These are phyloP conservation scores for Podosphaera fusca DNA, from an alignment of 2,329 filamentous ascomycete species.

Conservation along the genomic window DNA sequence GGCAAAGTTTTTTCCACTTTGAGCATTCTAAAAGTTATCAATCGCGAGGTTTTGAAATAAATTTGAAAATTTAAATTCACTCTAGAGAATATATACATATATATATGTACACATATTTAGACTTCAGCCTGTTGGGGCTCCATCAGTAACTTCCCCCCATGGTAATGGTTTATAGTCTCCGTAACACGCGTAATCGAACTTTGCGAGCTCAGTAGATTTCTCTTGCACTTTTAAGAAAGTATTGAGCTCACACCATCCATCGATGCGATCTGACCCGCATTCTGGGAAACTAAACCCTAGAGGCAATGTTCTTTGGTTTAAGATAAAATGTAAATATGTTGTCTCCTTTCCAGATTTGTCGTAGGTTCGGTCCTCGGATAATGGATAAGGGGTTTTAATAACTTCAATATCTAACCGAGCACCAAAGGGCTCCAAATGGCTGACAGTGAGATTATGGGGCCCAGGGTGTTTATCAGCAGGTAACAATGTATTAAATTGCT, in stretches of 20 bases:
- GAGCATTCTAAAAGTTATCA: too few relatives aligned
- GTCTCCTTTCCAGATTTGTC: slow-evolving; percentile 30
- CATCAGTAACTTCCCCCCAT: slow-evolving; percentile 28
- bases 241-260: slow-evolving; percentile 56
- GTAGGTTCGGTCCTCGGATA: slow-evolving; percentile 28
- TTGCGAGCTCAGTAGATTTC: slow-evolving; percentile 30
- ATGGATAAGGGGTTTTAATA: slow-evolving; percentile 41
- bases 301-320: slow-evolving; percentile 53
- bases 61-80: too few relatives aligned
- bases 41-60: too few relatives aligned
- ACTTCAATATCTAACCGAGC: slow-evolving; percentile 53
- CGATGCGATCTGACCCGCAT: slow-evolving; percentile 36
- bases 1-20: too few relatives aligned
- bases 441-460: slow-evolving; percentile 38
- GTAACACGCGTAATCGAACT: slow-evolving; percentile 44
- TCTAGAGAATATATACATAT: too few relatives aligned
- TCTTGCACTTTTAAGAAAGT: slow-evolving; percentile 42
- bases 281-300: slow-evolving; percentile 40
- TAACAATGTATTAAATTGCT: slow-evolving; percentile 39
- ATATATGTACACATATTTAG: not conserved
- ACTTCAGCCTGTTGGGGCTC: slow-evolving; percentile 12
- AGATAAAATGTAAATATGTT: slow-evolving; percentile 48
- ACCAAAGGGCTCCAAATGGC: slow-evolving; percentile 47
- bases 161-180: slow-evolving; percentile 27
- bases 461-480: slow-evolving; percentile 30